Evolutionary conservation across 1,284 basidiomycete genomes (phyloP), one percentile per base, ranked within the genome.

Genomic region (Austroboletus novae-zelandiae): DNA sequence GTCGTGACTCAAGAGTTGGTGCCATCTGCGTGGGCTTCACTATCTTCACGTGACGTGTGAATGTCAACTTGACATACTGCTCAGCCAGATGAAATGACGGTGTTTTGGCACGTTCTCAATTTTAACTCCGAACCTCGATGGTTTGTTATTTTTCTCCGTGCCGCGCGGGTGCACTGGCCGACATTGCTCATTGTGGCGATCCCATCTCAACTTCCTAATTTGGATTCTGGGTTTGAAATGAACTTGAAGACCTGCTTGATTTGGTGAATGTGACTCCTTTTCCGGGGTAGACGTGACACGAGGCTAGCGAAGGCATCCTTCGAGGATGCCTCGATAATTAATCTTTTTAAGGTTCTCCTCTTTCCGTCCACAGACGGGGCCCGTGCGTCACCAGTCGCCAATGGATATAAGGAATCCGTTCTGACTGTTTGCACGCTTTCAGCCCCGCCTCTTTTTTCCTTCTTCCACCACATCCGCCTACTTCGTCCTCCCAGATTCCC

Each of bases 161-260:
- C 37, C 32, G 15, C 32, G 32, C 32, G 31, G 32, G 1, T 34
- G 32, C 27, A 27, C 27, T 27, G 27, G 27, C 27, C 27, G 27
- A 27, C 27, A 14, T 15, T 30, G 30, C 31, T 36, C 34, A n/a
- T 29, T 29, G 23, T 25, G 40, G 47, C 32, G 61, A 60, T 60
- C 61, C 40, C 48, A 30, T 30, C 29, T 37, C n/a, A 57, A 45
- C 23, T 58, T 50, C 58, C 53, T 44, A 15, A 58, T 65, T 47
- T 40, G 45, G 42, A 3, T 8, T 49, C 57, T 50, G 62, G 9
- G 54, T 31, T 54, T 43, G 7, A 63, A 65, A 54, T 40, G 47
- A 64, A 67, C 65, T 65, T 62, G 59, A 52, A 57, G 41, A 59
- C 55, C 29, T 68, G 40, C 64, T 50, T 54, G 15, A 62, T 69